Evolutionary conservation across 768 basidiomycete genomes (phyloP).

Genomic region (Rubroboletus satanas): DNA sequence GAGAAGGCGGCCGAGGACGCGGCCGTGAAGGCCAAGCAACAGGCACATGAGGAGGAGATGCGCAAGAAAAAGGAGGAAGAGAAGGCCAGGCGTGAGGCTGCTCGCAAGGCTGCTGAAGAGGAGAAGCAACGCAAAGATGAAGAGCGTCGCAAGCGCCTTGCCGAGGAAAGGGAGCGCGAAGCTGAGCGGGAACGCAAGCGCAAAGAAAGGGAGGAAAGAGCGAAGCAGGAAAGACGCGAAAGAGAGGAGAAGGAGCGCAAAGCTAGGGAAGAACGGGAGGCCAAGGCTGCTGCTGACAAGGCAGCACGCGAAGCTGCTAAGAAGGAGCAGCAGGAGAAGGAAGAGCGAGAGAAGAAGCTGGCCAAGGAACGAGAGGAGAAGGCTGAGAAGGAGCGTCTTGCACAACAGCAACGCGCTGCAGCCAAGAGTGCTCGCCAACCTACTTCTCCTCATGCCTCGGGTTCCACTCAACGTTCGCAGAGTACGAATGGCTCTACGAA

Average conservation of each 20-base stretch:
- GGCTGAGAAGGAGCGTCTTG: slow-evolving; percentile 43
- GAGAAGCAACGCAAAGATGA: slow-evolving; percentile 82
- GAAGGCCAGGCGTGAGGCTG: slow-evolving; percentile 68
- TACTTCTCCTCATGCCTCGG: slow-evolving; percentile 49
- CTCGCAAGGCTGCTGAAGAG: slow-evolving; percentile 75
- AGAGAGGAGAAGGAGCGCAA: slow-evolving; percentile 65
- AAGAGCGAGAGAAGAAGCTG: slow-evolving; percentile 64
- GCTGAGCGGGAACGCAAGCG: slow-evolving; percentile 71
- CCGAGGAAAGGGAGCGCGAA: slow-evolving; percentile 79
- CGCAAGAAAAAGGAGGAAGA: slow-evolving; percentile 87
- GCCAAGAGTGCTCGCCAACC: slow-evolving; percentile 47
- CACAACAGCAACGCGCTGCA: slow-evolving; percentile 49
- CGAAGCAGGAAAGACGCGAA: slow-evolving; percentile 46
- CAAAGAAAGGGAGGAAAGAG: slow-evolving; percentile 69
- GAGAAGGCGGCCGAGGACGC: slow-evolving; percentile 87
- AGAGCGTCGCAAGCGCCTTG: slow-evolving; percentile 68
- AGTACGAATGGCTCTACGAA: slow-evolving; percentile 49
- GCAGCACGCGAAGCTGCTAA: slow-evolving; percentile 37
- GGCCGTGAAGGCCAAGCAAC: slow-evolving; percentile 69
- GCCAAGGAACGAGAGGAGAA: slow-evolving; percentile 63
- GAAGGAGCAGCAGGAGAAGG: slow-evolving; percentile 52
- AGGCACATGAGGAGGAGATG: slow-evolving; percentile 74
- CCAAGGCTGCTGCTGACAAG: slow-evolving; percentile 47
- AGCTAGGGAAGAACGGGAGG: slow-evolving; percentile 61
- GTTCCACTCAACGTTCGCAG: slow-evolving; percentile 45